Base-by-base conservation (phyloP, 331 rosid species). In the Phaseolus coccineus region DNA sequence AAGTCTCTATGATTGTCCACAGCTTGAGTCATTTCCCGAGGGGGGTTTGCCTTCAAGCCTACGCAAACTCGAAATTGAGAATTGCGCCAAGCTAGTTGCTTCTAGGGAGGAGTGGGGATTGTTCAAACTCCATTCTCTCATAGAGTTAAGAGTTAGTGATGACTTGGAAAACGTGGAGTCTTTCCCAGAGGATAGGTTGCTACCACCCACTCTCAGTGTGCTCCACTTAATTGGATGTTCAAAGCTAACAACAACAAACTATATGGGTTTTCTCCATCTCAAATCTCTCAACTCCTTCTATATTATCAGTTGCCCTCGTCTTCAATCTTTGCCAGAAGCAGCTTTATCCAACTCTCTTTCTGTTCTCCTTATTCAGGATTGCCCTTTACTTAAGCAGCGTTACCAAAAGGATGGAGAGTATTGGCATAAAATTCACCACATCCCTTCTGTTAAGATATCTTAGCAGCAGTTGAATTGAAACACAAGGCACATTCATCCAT, bases 131-230 rank as follows among this genome's bases (percentile, higher is more conserved):
- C 27, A 50, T 10, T 80, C 74, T 37, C 19, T 77, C 0, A 12
- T 9, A 40, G 0, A 3, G 6, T 57, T 83, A 0, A 0, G 1
- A 2, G 2, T 86, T 6, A 8, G 39, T 42, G 79, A 68, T 35
- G 58, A 61, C 1, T 22, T 28, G 44, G 76, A 73, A 51, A 82
- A 69, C 6, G 79, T 63, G 27, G 68, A 74, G 64, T 70, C 78
- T n/a, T 87, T 87, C 30, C 88, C 81, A 0, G 86, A 84, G 42
- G 69, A 65, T 48, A 61, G 25, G 10, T 14, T 81, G 7, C 76
- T 87, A 42, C 90, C 88, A 2, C 16, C 75, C 2, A 63, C 4
- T 57, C 68, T 87, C 0, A 5, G 2, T 24, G 2, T 1, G 31
- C 73, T 83, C 48, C 0, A 0, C 1, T 39, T 85, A 1, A 0